These are phyloP conservation scores for Rosa hybrid DNA, from an alignment of 331 rosid species.

Conservation along the genomic window DNA sequence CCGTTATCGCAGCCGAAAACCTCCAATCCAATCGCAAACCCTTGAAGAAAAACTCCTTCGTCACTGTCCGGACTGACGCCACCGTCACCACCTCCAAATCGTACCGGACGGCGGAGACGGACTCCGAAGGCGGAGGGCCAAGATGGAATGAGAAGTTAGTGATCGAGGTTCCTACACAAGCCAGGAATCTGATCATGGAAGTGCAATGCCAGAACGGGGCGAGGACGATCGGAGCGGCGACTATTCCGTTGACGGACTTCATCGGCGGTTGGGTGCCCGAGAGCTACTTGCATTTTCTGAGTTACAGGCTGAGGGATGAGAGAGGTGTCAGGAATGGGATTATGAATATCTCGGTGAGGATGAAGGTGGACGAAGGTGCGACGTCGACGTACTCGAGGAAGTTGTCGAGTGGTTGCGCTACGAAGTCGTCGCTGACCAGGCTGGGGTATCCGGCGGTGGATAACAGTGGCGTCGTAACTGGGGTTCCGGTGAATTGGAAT, in stretches of 20 bases:
- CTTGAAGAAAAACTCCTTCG: constrained; percentile 36
- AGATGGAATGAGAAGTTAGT: constrained; percentile 34
- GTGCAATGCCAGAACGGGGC: constrained; percentile 49
- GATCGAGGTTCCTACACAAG: constrained; percentile 32
- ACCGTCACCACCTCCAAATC: constrained; percentile 18
- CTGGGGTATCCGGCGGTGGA: constrained; percentile 5
- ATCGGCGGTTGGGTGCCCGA: constrained; percentile 40
- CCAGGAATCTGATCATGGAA: constrained; percentile 36
- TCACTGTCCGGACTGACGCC: constrained; percentile 24
- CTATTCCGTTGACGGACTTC: constrained; percentile 54
- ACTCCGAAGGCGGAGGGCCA: constrained; percentile 39
- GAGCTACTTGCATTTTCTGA: constrained; percentile 41
- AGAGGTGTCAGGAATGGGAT: constrained; percentile 59
- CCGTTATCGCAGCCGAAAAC: constrained; percentile 42
- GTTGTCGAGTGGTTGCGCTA: not conserved
- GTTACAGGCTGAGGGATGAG: constrained; percentile 57
- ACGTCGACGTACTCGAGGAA: not conserved
- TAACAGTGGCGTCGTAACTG: constrained; percentile 40
- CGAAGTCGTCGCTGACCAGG: not conserved
- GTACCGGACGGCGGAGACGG: constrained; percentile 22
- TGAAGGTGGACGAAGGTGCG: constrained; percentile 3
- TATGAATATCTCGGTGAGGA: constrained; percentile 51
- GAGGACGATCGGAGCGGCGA: constrained; percentile 46
- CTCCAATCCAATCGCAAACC: constrained; percentile 32
- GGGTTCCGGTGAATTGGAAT: constrained; percentile 52